These are phyloP conservation scores for Acacia acuminata DNA, from an alignment of 306 rosid genomes.

Conservation along the genomic window DNA sequence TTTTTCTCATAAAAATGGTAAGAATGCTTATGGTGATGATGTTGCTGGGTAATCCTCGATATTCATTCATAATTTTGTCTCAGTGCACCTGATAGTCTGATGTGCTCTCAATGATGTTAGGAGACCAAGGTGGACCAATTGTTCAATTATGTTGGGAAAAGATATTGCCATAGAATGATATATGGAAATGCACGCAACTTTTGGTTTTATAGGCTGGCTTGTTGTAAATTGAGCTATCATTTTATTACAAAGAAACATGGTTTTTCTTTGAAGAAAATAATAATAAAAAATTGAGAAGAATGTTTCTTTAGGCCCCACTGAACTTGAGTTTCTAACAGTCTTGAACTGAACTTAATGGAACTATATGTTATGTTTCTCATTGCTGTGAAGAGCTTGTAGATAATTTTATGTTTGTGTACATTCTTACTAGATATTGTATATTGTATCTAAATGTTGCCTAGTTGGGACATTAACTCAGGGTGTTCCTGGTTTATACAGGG, in stretches of 20 bases:
- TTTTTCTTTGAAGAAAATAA: neutral
- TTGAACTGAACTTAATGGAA: neutral
- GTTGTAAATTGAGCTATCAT: neutral
- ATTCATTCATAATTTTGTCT: neutral
- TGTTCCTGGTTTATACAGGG: slow-evolving; percentile 42
- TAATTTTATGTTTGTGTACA: neutral
- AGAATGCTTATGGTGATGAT: neutral
- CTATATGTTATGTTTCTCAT: neutral
- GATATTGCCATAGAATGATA: neutral
- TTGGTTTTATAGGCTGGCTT: neutral
- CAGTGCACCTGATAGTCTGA: neutral
- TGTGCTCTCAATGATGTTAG: neutral
- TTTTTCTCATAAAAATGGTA: neutral
- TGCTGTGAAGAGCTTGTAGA: neutral
- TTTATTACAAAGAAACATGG: neutral
- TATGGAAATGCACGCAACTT: neutral
- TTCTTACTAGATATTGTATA: neutral
- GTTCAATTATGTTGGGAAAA: neutral
- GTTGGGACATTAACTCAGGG: neutral
- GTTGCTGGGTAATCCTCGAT: neutral
- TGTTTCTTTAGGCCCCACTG: neutral
- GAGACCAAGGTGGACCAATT: neutral
- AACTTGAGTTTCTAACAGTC: neutral
- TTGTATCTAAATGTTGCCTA: neutral
- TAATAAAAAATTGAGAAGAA: neutral